Percentiles rank a stretch among this genome's conserved stretches.
These are phyloP conservation scores for Beauveria rudraprayagi DNA, from an alignment of 2,329 filamentous ascomycete genomes.

Conservation along the genomic window DNA sequence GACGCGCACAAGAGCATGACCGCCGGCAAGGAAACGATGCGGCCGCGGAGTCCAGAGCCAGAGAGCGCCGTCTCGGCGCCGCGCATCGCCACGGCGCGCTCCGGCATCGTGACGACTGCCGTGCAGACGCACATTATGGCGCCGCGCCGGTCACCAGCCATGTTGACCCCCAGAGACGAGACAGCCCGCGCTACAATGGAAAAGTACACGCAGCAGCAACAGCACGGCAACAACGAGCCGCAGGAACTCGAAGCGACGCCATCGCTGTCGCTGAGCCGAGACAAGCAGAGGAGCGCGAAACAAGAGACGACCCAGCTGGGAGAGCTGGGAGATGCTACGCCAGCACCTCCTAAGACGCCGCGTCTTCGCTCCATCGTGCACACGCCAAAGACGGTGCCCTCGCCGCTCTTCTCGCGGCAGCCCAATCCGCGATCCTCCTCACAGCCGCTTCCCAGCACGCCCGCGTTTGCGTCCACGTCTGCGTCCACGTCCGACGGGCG, in stretches of 20 bases:
- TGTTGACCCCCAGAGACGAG: neutral
- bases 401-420: slow-evolving; percentile 9
- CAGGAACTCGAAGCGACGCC: neutral
- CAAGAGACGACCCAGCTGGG: neutral
- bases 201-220: neutral
- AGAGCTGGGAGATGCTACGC: neutral
- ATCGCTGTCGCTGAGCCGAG: no score
- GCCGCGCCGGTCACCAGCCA: neutral
- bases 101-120: neutral
- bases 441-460: neutral
- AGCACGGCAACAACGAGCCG: neutral
- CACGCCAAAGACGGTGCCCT: slow-evolving; percentile 9
- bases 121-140: slow-evolving; percentile 1
- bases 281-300: neutral
- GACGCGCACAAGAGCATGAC: slow-evolving; percentile 24
- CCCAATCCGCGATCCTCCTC: slow-evolving; percentile 10
- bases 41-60: neutral
- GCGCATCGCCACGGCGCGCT: slow-evolving; percentile 2
- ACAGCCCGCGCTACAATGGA: no score
- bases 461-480: neutral
- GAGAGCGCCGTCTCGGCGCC: neutral
- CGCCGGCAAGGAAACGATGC: slow-evolving; percentile 1
- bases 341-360: neutral
- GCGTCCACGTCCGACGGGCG: neutral
- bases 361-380: neutral